Evolutionary conservation across 192 early-diverging fungal species (phyloP).

Genomic region (Coemansia sp.): DNA sequence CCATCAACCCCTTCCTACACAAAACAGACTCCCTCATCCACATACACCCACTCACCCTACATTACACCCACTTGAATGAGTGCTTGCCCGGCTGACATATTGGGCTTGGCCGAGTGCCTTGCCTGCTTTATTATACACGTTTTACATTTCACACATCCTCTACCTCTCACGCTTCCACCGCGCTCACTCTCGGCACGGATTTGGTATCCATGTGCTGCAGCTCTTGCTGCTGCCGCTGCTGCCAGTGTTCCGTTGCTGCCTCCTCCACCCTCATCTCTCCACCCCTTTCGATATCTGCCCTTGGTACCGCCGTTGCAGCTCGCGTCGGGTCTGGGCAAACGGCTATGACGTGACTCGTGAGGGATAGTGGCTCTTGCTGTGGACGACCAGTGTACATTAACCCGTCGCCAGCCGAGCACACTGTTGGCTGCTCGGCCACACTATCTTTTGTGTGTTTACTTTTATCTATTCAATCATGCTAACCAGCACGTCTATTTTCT

Average conservation of each 20-base stretch:
- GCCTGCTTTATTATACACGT: slow-evolving; percentile 16
- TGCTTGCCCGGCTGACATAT: too few relatives aligned
- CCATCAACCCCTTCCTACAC: too few relatives aligned
- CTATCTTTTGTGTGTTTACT: background rate
- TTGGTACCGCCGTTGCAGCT: background rate
- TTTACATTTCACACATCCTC: background rate
- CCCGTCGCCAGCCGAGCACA: background rate
- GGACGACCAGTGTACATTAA: background rate
- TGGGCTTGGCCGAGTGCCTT: background rate
- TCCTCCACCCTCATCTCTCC: background rate
- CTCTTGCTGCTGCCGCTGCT: too few relatives aligned
- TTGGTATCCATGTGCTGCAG: too few relatives aligned
- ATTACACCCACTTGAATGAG: background rate
- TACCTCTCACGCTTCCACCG: too few relatives aligned
- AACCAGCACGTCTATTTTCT: background rate
- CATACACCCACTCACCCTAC: too few relatives aligned
- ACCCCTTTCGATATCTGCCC: background rate
- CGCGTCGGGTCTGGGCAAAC: background rate
- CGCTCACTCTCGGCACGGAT: background rate
- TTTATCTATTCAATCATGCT: background rate
- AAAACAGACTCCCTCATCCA: too few relatives aligned
- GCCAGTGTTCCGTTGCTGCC: too few relatives aligned
- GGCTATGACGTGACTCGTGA: background rate
- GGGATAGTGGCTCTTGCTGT: background rate
- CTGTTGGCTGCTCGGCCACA: background rate